Evolutionary conservation across 306 rosid genomes (phyloP), one percentile per base, ranked within the genome.

Genomic region (Ceratonia siliqua): DNA sequence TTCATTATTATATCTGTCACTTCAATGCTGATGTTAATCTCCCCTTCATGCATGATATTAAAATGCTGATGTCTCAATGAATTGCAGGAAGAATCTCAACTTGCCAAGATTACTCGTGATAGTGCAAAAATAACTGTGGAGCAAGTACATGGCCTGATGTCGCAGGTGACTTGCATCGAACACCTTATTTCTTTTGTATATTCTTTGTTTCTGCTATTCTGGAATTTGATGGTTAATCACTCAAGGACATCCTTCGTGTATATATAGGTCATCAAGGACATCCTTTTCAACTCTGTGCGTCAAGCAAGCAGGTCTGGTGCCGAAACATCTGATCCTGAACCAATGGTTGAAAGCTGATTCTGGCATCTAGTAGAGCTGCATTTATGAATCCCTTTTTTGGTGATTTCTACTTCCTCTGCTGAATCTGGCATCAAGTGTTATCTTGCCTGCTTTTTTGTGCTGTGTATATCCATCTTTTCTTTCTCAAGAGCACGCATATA

Each of bases 141-240:
- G 85, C 99, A 95, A 79, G 98, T 92, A 73, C 98, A 95, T 67
- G 99, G 99, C 66, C 81, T 95, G 61, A 92, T 95, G 99, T 95
- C 99, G 52, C 99, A 90, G 99, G 99, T 95, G 64, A 79, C 68
- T 62, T n/a, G 30, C 61, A 21, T 24, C 9, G 22, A 14, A 61
- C 48, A 10, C 42, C 18, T 18, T 56, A 35, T n/a, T 4, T 32
- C 17, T 32, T 8, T 10, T 39, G 55, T 43, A 3, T 52, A 25
- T 70, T 57, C n/a, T 36, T 56, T n/a, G 45, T 46, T n/a, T 30
- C 41, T 67, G 12, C 15, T 28, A 46, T 54, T 20, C 13, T 13
- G 48, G 62, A 67, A 68, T 48, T 12, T 41, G 66, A 57, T 39
- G 48, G 28, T 36, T 5, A 57, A 14, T 79, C 49, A 22, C 7